Conservation (phyloP, 129 eudicot genomes). For the Solidago caesia region DNA sequence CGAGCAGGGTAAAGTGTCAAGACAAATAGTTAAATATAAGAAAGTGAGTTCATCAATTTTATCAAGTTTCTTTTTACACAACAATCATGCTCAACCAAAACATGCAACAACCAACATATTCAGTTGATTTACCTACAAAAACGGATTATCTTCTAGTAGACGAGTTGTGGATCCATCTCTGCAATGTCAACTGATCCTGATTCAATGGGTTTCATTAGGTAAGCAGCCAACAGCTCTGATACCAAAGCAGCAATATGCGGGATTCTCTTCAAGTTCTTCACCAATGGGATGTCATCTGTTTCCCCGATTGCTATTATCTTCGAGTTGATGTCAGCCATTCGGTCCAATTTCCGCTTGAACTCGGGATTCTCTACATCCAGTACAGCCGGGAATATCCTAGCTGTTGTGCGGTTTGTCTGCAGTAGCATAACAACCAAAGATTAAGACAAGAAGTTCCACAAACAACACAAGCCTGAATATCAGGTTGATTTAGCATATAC, state of each 20-base stretch:
- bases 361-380: constrained; percentile 97
- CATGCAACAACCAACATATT: constrained; percentile 23
- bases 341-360: constrained; percentile 87
- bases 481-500: background rate
- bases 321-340: constrained; percentile 84
- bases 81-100: constrained; percentile 12
- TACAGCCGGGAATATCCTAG: constrained; percentile 96
- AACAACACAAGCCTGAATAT: background rate
- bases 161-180: constrained; percentile 87
- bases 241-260: constrained; percentile 86
- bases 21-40: constrained; percentile 6
- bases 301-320: constrained; percentile 68
- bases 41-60: constrained; percentile 24
- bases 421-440: constrained; percentile 12
- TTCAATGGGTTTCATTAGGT: constrained; percentile 92
- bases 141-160: constrained; percentile 43
- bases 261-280: constrained; percentile 89
- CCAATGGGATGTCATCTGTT: constrained; percentile 60
- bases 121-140: constrained; percentile 23
- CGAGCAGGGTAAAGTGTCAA: background rate
- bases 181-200: constrained; percentile 92
- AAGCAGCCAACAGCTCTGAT: constrained; percentile 86
- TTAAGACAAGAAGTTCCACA: background rate
- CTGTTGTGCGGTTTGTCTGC: constrained; percentile 99
- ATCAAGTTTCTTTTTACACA: constrained; percentile 31